Conservation (phyloP, 2,329 filamentous ascomycete species). For the Juglanconis juglandina region DNA sequence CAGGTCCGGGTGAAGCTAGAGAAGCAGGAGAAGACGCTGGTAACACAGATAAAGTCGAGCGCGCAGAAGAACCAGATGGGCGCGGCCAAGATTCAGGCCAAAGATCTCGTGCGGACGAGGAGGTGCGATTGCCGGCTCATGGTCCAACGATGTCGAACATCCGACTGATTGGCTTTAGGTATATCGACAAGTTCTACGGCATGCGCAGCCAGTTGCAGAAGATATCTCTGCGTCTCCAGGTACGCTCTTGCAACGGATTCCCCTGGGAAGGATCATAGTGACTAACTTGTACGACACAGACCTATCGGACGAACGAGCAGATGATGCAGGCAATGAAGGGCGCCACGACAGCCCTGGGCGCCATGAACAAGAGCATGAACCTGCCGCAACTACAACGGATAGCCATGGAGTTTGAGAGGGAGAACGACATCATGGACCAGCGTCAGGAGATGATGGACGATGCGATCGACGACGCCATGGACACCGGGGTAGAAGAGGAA, state of each 20-base stretch:
- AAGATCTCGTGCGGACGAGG: slow-evolving; percentile 89
- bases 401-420: slow-evolving; percentile 97
- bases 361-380: slow-evolving; percentile 98
- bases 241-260: slow-evolving; percentile 34
- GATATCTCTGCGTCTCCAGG: slow-evolving; percentile 91
- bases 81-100: slow-evolving; percentile 97
- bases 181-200: slow-evolving; percentile 96
- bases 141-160: neutral
- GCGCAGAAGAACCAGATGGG: slow-evolving; percentile 98
- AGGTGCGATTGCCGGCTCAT: slow-evolving; percentile 45
- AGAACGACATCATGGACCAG: slow-evolving; percentile 99
- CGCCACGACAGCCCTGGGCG: slow-evolving; percentile 84
- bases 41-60: slow-evolving; percentile 95
- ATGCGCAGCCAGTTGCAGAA: slow-evolving; percentile 98
- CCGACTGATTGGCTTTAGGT: slow-evolving; percentile 46
- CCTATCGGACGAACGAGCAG: slow-evolving; percentile 95
- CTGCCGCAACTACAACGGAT: slow-evolving; percentile 91
- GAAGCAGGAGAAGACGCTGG: slow-evolving; percentile 97
- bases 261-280: neutral
- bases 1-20: slow-evolving; percentile 93
- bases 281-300: slow-evolving; percentile 49
- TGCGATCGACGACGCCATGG: slow-evolving; percentile 94
- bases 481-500: slow-evolving; percentile 85
- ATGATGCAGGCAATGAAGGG: slow-evolving; percentile 99
- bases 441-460: slow-evolving; percentile 99